These are phyloP conservation scores for Penicillium dipodomyicola DNA, from an alignment of 495 filamentous ascomycete genomes.

Conservation along the genomic window DNA sequence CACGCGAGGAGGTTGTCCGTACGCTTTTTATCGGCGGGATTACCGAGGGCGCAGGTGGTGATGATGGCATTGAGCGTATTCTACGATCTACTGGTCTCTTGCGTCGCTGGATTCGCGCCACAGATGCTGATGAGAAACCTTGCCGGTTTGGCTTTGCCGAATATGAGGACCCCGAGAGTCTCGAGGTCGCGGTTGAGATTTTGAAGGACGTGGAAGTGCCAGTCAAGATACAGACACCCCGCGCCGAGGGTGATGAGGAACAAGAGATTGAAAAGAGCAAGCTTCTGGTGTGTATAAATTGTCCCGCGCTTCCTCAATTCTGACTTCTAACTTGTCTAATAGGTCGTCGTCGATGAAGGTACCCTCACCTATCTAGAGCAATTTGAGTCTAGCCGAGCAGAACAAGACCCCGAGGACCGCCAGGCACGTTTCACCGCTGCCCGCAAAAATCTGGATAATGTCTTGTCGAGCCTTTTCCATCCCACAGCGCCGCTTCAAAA, in stretches of 20 bases:
- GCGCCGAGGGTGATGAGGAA: constrained; percentile 50
- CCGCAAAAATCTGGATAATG: constrained; percentile 59
- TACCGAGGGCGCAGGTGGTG: constrained; percentile 70
- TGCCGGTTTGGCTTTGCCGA: constrained; percentile 95
- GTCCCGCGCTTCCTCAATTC: neutral
- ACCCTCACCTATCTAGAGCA: constrained; percentile 79
- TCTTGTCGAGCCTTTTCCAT: constrained; percentile 69
- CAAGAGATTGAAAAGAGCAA: constrained; percentile 65
- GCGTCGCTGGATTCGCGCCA: constrained; percentile 79
- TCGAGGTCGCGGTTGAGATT: constrained; percentile 82
- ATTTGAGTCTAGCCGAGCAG: constrained; percentile 62
- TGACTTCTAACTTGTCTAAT: constrained; percentile 17
- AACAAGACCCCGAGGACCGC: constrained; percentile 62
- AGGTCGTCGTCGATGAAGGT: constrained; percentile 77
- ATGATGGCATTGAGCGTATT: constrained; percentile 81
- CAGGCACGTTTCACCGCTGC: constrained; percentile 69
- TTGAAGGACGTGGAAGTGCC: constrained; percentile 86
- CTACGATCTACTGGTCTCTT: constrained; percentile 74
- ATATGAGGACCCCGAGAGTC: constrained; percentile 87
- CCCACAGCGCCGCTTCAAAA: constrained; percentile 53
- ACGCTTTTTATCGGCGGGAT: constrained; percentile 90
- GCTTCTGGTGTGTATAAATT: constrained; percentile 50
- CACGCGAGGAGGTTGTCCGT: constrained; percentile 81
- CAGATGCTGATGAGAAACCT: constrained; percentile 77
- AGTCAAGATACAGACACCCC: constrained; percentile 61